Evolutionary conservation across 164 flowering plant species (phyloP), one percentile per base, ranked within the genome.

Genomic region (Platanus orientalis): DNA sequence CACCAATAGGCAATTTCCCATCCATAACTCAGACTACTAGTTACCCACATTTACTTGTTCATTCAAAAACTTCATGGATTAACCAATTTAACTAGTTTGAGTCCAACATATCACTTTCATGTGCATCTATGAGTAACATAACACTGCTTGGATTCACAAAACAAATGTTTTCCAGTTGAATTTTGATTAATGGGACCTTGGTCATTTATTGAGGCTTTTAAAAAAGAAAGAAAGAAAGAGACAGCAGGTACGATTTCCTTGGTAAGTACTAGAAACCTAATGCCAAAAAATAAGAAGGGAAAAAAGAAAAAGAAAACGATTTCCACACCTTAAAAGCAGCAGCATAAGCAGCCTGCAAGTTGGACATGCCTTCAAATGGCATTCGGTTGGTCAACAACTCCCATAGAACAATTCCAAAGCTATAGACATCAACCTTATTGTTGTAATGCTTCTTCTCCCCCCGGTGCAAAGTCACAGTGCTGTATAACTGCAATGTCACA

Each of bases 351-450:
- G 98, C 98, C 73, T 93, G 98, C 81, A 93, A 78, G 72, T 90
- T 93, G 50, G 97, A 88, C 98, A 93, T 93, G 69, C 97, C 96
- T 69, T 93, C 98, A 71, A 93, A 90, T 60, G 97, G 98, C 94
- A 93, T 81, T 28, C 92, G 89, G 56, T 93, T 93, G 44, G 94
- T 88, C 72, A 93, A 58, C 28, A 93, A 57, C 63, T 93, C 98
- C 98, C 98, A 93, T 7, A 93, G 65, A 58, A 93, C 98, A 69
- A 93, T 87, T 26, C 97, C 98, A 76, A 93, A 92, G 77, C 98
- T 92, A 71, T 92, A 92, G 29, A 88, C 92, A 71, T 92, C 98
- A 51, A 92, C 96, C 70, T 87, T 90, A 79, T 93, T 90, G 67
- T 90, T 93, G 75, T 93, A 93, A 75, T 93, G 97, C 77, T 88